Base-by-base conservation (phyloP, 2,329 filamentous ascomycete species). In the Calonectria hongkongensis region DNA sequence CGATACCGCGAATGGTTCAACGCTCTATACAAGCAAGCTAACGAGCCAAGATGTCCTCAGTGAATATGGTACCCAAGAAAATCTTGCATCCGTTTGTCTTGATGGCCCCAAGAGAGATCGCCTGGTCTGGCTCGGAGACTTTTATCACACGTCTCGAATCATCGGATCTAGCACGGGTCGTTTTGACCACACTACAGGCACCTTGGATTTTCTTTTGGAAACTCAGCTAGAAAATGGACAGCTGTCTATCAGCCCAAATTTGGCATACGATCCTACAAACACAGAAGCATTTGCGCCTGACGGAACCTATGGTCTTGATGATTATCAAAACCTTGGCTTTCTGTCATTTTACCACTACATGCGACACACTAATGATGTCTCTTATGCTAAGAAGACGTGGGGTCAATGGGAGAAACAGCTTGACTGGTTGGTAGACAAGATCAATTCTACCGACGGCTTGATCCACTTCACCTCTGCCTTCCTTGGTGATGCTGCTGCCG, bases 81-180 rank as follows among this genome's bases (percentile, higher is more conserved):
- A 58, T 13, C 39, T 65, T 13, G 67, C 47, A 7, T 47, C 67
- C 7, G 56, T 64, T 18, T 70, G 67, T 25, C 58, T 70, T 13
- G 67, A 70, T 56, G 67, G 67, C 16, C 58, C 67, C n/a, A 70
- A 70, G 58, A 51, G 67, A 27, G 67, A 70, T 45, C 56, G 67
- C 6, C 36, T 64, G 2, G 58, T 70, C 13, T 70, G 47, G 67
- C 36, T 70, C 13, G 67, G 67, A 10, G 58, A 70, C 15, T 70
- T 70, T 10, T 64, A 64, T 15, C 67, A 70, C 47, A 70, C 67
- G 4, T 25, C 67, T 8, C 58, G 67, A 4, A 70, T 70, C 28
- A 70, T 70, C 6, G 60, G 48, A 8, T 60, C 60, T 4, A 70
- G 58, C 25, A 70, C 48, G 7, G 67, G 67, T 12, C 47, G 58